Base-by-base conservation (phyloP, 2,329 filamentous ascomycete genomes). In the Fusarium pseudograminearum region DNA sequence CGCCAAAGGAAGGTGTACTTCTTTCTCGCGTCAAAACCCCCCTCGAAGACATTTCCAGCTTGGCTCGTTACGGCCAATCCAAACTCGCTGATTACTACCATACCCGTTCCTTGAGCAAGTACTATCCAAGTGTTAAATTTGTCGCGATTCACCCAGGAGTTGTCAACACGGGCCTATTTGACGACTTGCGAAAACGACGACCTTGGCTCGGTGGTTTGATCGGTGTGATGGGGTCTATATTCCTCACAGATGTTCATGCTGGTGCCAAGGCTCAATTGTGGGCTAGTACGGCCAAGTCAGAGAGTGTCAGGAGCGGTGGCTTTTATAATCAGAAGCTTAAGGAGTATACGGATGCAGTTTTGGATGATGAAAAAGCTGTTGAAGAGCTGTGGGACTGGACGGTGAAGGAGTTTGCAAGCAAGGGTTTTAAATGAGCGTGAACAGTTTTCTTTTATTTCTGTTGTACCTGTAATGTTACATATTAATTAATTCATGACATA, bases 401-500 rank as follows among this genome's bases (percentile, higher is more conserved):
- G 4, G 6, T 15, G n/a, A 40, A 40, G n/a, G 36, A 40, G n/a
- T 20, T 40, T 20, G 36, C n/a, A 4, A 20, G n/a, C 8, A 40
- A 20, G 11, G 36, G 36, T 1, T 40, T 20, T 20, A 7, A 7
- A 12, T 20, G 5, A 20, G 11, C 10, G 28, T 30, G 28, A 6
- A 30, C 2, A 12, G 1, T 2, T 30, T 6, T 30, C 4, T 6
- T 12, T 12, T 12, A 12, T 30, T 30, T 30, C 11, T 0, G 12
- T 30, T 12, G 11, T 12, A 12, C 2, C 11, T 1, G 10, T 30
- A 12, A 30, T 12, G 9, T 28, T 28, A 10, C 9, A 28, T 10
- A 28, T 2, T 30, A 30, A 30, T 30, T 30, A 12, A 30, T 30
- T 12, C 11, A 30, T 30, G 28, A 12, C 11, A 30, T 30, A 30